Evolutionary conservation across 164 flowering plant genomes (phyloP).

Genomic region (Annona cherimola): DNA sequence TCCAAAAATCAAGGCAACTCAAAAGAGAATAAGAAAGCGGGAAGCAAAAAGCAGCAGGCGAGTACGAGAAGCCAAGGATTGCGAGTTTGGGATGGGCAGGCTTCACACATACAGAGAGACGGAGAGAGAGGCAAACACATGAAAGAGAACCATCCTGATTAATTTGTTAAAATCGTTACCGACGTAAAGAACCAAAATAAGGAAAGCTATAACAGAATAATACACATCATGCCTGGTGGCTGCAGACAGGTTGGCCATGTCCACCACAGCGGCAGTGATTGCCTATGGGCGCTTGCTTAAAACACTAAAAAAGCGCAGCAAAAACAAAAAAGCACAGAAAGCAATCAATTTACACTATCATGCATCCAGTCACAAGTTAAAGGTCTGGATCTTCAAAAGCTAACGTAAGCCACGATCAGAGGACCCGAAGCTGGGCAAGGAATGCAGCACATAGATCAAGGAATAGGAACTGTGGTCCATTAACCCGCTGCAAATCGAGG

Average conservation of each 20-base stretch:
- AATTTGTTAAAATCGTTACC: too few species aligned
- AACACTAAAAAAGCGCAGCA: not conserved
- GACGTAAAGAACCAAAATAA: too few species aligned
- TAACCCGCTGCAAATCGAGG: constrained; percentile 25
- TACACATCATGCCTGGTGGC: not conserved
- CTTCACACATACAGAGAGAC: too few species aligned
- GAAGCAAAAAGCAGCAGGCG: too few species aligned
- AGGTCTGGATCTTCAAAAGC: not conserved
- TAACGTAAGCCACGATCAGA: not conserved
- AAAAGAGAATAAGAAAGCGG: too few species aligned
- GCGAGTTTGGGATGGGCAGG: too few species aligned
- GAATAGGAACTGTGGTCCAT: constrained; percentile 22
- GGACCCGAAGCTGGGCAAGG: constrained; percentile 24
- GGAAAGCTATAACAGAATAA: too few species aligned
- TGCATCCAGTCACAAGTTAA: not conserved
- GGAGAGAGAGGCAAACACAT: too few species aligned
- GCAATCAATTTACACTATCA: not conserved
- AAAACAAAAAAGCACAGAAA: not conserved
- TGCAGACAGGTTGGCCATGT: not conserved
- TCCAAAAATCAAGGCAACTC: too few species aligned
- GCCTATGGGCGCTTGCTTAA: not conserved
- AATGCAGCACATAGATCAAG: constrained; percentile 29
- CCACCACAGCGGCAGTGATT: not conserved
- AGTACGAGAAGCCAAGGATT: too few species aligned
- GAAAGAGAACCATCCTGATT: too few species aligned